Conservation (phyloP, 495 filamentous ascomycete genomes). For the Achaetomiella virescens region DNA sequence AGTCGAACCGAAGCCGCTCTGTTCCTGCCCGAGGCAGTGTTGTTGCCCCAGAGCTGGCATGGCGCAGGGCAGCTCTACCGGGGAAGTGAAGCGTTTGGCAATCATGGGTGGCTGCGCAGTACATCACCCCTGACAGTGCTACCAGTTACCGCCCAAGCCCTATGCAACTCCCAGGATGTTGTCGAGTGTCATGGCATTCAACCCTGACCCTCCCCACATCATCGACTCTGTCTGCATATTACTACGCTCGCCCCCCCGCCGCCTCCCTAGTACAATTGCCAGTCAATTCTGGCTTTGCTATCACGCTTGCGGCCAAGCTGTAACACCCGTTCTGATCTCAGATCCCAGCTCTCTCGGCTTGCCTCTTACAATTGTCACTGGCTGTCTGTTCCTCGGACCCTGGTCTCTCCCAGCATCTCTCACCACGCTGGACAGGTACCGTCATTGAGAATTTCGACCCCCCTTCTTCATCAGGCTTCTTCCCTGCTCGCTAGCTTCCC, state of each 20-base stretch:
- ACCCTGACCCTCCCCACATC: slow-evolving; percentile 23
- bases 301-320: slow-evolving; percentile 19
- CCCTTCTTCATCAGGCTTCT: slow-evolving; percentile 28
- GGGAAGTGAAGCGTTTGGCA: slow-evolving; percentile 23
- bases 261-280: slow-evolving; percentile 11
- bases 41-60: slow-evolving; percentile 5
- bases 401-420: no score
- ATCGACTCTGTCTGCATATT: slow-evolving; percentile 25
- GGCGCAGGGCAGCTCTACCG: slow-evolving; percentile 14
- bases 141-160: slow-evolving; percentile 19
- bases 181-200: slow-evolving; percentile 12
- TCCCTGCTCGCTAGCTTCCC: slow-evolving; percentile 27
- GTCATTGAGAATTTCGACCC: slow-evolving; percentile 21
- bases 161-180: slow-evolving; percentile 8
- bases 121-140: slow-evolving; percentile 19
- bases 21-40: neutral
- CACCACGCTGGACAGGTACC: slow-evolving; percentile 18
- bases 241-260: slow-evolving; percentile 10
- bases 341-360: slow-evolving; percentile 14
- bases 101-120: slow-evolving; percentile 12
- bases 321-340: slow-evolving; percentile 15
- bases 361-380: slow-evolving; percentile 16
- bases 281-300: slow-evolving; percentile 10
- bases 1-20: slow-evolving; percentile 13
- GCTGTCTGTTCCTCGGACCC: slow-evolving; percentile 22